Conservation (phyloP, 257 asterid species). For the Misopates orontium region DNA sequence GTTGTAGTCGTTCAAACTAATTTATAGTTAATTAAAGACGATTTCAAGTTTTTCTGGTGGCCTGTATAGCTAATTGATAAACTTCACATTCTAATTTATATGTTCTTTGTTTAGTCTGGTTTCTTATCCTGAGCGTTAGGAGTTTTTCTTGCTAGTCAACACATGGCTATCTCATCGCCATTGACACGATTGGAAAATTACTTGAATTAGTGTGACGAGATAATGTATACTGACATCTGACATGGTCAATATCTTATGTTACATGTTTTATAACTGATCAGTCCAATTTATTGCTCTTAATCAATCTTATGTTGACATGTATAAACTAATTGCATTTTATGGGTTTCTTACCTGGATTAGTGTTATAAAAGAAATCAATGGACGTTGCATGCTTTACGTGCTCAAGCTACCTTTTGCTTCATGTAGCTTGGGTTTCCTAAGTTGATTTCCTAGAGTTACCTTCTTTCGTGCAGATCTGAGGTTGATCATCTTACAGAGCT, state of each 20-base stretch:
- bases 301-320: constrained; percentile 1
- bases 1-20: neutral
- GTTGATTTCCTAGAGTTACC: constrained; percentile 8
- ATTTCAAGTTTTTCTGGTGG: neutral
- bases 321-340: neutral
- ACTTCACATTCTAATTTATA: neutral
- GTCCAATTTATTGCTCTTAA: constrained; percentile 10
- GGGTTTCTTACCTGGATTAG: neutral
- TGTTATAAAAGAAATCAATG: neutral
- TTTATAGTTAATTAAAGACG: neutral
- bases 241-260: neutral
- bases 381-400: neutral
- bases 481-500: constrained; percentile 66
- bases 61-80: neutral
- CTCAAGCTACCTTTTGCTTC: neutral
- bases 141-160: neutral
- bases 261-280: neutral
- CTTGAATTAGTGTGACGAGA: neutral
- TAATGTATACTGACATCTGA: neutral
- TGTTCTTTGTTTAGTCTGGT: too few species aligned
- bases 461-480: constrained; percentile 67
- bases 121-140: neutral
- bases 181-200: neutral
- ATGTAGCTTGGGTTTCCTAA: neutral
- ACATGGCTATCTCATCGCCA: neutral